phyloP scores from a whole-genome alignment of 805 yeast species.

The Maudiozyma pseudohumilis region DNA sequence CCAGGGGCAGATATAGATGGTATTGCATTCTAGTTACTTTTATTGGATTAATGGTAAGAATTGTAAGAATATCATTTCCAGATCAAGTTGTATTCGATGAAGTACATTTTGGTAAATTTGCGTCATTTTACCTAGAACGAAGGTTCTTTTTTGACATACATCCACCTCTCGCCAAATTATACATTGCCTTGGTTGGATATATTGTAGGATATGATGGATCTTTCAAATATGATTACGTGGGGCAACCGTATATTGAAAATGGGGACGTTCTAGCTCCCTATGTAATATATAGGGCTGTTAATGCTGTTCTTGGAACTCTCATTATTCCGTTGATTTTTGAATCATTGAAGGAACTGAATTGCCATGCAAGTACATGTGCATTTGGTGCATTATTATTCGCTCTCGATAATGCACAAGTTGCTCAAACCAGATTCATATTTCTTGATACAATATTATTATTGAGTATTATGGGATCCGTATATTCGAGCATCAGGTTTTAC shows the following conservation, averaged over 20 bases:
- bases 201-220: conserved; percentile 79
- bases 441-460: conserved; percentile 83
- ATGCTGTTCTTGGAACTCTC: conserved; percentile 68
- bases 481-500: conserved; percentile 69
- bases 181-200: conserved; percentile 85
- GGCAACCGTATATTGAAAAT: conserved; percentile 47
- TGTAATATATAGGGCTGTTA: conserved; percentile 65
- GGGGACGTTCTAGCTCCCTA: conserved; percentile 70
- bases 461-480: conserved; percentile 73
- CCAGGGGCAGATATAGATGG: conserved; percentile 27
- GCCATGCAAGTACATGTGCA: conserved; percentile 64
- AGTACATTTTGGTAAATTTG: conserved; percentile 80
- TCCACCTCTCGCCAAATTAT: conserved; percentile 92
- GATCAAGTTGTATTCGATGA: conserved; percentile 77
- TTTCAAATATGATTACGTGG: conserved; percentile 85
- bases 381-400: conserved; percentile 67
- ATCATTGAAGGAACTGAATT: conserved; percentile 78
- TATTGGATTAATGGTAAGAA: conserved; percentile 57
- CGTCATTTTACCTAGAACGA: conserved; percentile 75
- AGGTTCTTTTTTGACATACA: conserved; percentile 93
- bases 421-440: conserved; percentile 82
- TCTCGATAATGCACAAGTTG: conserved; percentile 82
- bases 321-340: conserved; percentile 77
- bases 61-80: conserved; percentile 52
- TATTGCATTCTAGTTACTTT: conserved; percentile 54